Evolutionary conservation across 768 basidiomycete species (phyloP), one percentile per base, ranked within the genome.

Genomic region (Melanogaster broomeanus): DNA sequence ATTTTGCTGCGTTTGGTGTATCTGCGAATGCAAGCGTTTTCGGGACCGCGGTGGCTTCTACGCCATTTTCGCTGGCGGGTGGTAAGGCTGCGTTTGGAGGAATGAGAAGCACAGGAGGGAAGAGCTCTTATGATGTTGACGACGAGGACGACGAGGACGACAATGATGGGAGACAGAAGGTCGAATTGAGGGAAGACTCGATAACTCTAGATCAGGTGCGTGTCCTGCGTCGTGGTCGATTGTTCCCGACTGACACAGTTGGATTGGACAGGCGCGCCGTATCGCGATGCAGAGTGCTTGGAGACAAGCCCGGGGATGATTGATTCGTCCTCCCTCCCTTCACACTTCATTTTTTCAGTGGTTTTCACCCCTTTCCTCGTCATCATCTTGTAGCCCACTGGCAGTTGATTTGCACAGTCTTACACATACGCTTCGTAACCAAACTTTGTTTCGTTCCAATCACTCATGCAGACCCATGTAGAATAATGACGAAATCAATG

Each of bases 121-220:
- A 61, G 46, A 59, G 62, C 15, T 52, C 55, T 12, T 77, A 77
- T 50, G 81, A 80, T 42, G 78, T 75, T 15, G 83, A 85, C 8
- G 88, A 88, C n/a, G 90, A 92, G 0, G 91, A 93, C 0, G 92
- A 93, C 0, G 92, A 83, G 1, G 80, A 81, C 1, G 77, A 85
- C 1, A 78, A 79, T 0, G 75, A 80, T 45, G 81, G 83, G 16
- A 77, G 77, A 60, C 89, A 93, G 67, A 82, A 74, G 56, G 82
- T 97, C 21, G 86, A 88, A 61, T 73, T 96, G 56, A 75, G 78
- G 58, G 90, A 93, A 63, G 90, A 87, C 61, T 84, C 87, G 27
- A 98, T 99, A 67, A 87, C 90, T 12, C 76, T 97, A 52, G 96
- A 98, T 58, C 96, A 98, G 81, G 93, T 93, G 59, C 24, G 78